phyloP scores from a whole-genome alignment of 2,329 filamentous ascomycete species.

The Fusarium devonianum region DNA sequence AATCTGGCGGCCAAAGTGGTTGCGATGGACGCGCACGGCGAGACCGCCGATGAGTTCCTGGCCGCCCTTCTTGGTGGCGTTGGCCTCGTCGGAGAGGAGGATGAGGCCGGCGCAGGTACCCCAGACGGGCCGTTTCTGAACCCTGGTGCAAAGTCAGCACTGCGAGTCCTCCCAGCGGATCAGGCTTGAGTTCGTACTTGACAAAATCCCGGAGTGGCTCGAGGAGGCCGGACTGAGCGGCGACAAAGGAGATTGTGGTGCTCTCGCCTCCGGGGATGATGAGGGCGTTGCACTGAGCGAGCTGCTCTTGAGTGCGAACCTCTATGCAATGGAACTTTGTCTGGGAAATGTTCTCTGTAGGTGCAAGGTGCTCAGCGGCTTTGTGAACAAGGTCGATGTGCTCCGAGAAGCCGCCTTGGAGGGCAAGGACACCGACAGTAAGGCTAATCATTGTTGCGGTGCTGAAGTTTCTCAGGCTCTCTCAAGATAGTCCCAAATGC shows the following conservation, averaged over 20 bases:
- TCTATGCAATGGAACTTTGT: slow-evolving; percentile 71
- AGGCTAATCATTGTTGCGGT: slow-evolving; percentile 43
- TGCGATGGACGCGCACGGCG: slow-evolving; percentile 88
- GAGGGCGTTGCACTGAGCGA: slow-evolving; percentile 79
- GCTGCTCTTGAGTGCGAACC: slow-evolving; percentile 77
- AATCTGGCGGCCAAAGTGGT: slow-evolving; percentile 92
- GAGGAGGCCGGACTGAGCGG: slow-evolving; percentile 79
- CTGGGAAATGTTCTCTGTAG: slow-evolving; percentile 31
- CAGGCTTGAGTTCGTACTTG: slow-evolving; percentile 65
- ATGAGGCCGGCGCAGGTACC: slow-evolving; percentile 96
- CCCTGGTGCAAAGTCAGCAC: slow-evolving; percentile 54
- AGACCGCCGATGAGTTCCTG: slow-evolving; percentile 94
- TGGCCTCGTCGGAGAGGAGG: slow-evolving; percentile 85
- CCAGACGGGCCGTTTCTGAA: slow-evolving; percentile 84
- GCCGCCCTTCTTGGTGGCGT: slow-evolving; percentile 86
- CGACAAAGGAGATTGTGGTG: slow-evolving; percentile 90
- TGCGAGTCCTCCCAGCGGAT: neutral
- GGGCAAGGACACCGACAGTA: slow-evolving; percentile 70
- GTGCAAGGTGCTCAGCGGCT: slow-evolving; percentile 64
- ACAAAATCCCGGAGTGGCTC: slow-evolving; percentile 89
- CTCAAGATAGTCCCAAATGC: neutral
- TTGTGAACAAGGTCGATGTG: slow-evolving; percentile 79
- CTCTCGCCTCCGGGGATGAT: slow-evolving; percentile 95
- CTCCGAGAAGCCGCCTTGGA: slow-evolving; percentile 93
- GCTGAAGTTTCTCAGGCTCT: neutral